A percentile compares a stretch with the other conserved stretches of the same genome.
These are phyloP conservation scores for Globisporangium rhizosaccharum DNA, from an alignment of 352 stramenopile species.

Conservation along the genomic window DNA sequence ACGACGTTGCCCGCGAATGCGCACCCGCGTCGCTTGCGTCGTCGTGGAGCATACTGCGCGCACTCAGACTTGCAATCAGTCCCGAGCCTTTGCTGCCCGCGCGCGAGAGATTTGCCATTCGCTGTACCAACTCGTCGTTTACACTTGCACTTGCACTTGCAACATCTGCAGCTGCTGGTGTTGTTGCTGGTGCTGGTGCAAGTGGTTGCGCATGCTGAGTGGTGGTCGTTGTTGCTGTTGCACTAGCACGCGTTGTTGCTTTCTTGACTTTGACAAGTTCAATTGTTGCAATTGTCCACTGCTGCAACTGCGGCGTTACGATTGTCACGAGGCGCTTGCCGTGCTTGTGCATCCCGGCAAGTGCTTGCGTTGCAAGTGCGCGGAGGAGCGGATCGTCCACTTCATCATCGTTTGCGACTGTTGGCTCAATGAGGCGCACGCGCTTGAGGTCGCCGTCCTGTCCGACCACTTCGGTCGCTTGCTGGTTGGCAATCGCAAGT, in stretches of 20 bases:
- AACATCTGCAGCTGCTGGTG: neutral
- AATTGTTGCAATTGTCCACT: slow-evolving; percentile 62
- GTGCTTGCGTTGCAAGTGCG: slow-evolving; percentile 35
- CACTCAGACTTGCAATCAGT: slow-evolving; percentile 54
- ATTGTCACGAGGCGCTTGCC: slow-evolving; percentile 48
- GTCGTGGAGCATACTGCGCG: slow-evolving; percentile 5
- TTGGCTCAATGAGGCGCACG: slow-evolving; percentile 30
- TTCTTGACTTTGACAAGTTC: slow-evolving; percentile 78
- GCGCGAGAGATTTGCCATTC: slow-evolving; percentile 65
- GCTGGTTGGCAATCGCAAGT: slow-evolving; percentile 34
- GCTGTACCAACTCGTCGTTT: slow-evolving; percentile 58
- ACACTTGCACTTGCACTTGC: neutral
- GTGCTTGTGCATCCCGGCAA: slow-evolving; percentile 65
- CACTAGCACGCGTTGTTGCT: slow-evolving; percentile 27
- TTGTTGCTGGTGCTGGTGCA: neutral
- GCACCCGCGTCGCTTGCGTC: neutral
- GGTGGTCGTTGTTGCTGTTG: neutral
- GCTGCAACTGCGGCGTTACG: slow-evolving; percentile 35
- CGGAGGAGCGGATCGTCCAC: slow-evolving; percentile 21
- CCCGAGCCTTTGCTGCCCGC: slow-evolving; percentile 48
- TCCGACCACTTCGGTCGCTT: slow-evolving; percentile 17
- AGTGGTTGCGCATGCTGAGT: neutral
- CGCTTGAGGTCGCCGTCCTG: slow-evolving; percentile 33
- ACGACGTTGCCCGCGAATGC: slow-evolving; percentile 5
- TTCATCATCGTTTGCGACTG: neutral